Evolutionary conservation across 1,139 yeast genomes (phyloP), one percentile per base, ranked within the genome.

Genomic region (Candida albicans): DNA sequence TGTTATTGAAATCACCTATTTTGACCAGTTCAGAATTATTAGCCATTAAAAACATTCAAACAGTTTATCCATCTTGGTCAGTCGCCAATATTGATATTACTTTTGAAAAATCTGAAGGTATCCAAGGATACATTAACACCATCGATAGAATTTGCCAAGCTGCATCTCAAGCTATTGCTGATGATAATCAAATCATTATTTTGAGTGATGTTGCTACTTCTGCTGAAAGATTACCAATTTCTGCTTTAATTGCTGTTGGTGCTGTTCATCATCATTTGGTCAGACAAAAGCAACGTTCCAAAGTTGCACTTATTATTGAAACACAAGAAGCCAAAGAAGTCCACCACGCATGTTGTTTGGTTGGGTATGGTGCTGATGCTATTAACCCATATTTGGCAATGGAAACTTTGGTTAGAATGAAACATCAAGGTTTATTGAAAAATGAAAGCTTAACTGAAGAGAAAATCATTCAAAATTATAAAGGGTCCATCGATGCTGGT

Each of bases 241-340:
- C 96, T 42, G 88, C 96, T n/a, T 73, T 93, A 57, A 77, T 91
- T 55, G 98, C 99, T n/a, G 76, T 87, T 46, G 97, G 98, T 70
- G 95, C 98, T 31, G 96, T 93, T 45, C 99, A 93, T 68, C 98
- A 93, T 66, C 96, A 90, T 65, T 77, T 93, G 65, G 96, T 93
- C 50, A 82, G 96, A 67, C 95, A 90, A 65, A 93, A 91, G 72
- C 96, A 88, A 67, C 90, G 99, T 68, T 87, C 98, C 32, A 88
- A 89, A 65, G 97, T 91, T 50, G 98, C 98, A 3, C 68, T 93
- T 52, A 72, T 93, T 50, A 77, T 91, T 50, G 97, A 93, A 71
- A 84, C 98, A 37, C 97, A 95, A 42, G 99, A 93, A 68, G 98
- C 98, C 14, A 85, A 96, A 65, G 99, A 93, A 67, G 95, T 91